Evolutionary conservation across 2,329 filamentous ascomycete genomes (phyloP).

Genomic region (Sporothrix euskadiensis): DNA sequence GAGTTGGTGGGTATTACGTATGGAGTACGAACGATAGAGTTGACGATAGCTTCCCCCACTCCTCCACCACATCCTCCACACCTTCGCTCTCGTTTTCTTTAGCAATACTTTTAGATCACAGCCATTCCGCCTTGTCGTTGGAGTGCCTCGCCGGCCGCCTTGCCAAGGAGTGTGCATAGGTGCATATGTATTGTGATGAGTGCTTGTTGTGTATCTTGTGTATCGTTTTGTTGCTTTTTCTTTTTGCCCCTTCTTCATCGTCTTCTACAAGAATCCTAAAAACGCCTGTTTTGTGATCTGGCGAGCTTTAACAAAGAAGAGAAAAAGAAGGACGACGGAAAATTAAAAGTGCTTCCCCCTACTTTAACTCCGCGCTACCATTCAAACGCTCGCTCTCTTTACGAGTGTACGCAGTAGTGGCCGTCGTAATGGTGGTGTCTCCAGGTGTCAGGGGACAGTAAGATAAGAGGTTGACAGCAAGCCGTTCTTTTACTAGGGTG

Average conservation of each 20-base stretch:
- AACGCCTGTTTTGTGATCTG: background rate
- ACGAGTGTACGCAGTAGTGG: background rate
- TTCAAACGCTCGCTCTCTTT: background rate
- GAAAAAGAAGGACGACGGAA: background rate
- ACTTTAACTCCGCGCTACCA: constrained; percentile 2
- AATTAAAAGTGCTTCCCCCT: background rate
- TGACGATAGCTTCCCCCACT: background rate
- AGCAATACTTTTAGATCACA: background rate
- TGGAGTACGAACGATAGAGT: no score
- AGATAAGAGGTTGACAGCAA: background rate
- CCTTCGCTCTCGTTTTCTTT: no score
- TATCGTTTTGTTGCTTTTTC: no score
- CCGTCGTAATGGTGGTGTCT: background rate
- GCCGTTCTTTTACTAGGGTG: background rate
- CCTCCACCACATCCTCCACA: background rate
- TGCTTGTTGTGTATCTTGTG: background rate
- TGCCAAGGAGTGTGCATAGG: background rate
- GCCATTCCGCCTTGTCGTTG: background rate
- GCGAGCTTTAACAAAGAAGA: background rate
- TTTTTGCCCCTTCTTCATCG: no score
- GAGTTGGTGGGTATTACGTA: background rate
- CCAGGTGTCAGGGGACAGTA: background rate
- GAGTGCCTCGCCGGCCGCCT: constrained; percentile 16
- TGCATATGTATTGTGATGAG: background rate
- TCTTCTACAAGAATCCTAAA: background rate